phyloP scores from a whole-genome alignment of 208 protist genomes.

The Trypanosoma rangeli region DNA sequence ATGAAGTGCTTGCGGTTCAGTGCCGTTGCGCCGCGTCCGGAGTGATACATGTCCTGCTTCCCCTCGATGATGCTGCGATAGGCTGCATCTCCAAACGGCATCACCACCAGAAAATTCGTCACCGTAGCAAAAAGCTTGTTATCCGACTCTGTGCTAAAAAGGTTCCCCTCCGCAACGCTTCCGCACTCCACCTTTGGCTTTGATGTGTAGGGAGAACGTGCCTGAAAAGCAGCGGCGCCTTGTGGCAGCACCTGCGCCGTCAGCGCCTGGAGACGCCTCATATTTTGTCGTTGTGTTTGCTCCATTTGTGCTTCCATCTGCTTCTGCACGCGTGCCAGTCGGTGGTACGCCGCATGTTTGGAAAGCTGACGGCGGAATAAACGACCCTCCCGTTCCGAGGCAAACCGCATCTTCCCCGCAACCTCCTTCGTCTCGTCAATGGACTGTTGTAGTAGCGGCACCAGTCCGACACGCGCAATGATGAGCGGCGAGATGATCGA shows the following conservation, averaged over 20 bases:
- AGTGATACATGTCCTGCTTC: slow-evolving; percentile 44
- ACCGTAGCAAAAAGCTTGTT: slow-evolving; percentile 64
- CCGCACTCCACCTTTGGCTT: slow-evolving; percentile 12
- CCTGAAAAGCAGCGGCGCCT: slow-evolving; percentile 23
- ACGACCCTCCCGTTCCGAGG: slow-evolving; percentile 31
- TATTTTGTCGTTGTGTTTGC: slow-evolving; percentile 38
- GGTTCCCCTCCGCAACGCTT: slow-evolving; percentile 23
- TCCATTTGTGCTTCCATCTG: slow-evolving; percentile 49
- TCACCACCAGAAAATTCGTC: slow-evolving; percentile 67
- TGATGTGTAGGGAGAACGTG: slow-evolving; percentile 10
- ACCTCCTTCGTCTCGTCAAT: slow-evolving; percentile 69
- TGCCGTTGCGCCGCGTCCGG: slow-evolving; percentile 38
- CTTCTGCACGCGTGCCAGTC: slow-evolving; percentile 51
- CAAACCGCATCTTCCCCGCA: slow-evolving; percentile 52
- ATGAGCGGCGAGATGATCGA: slow-evolving; percentile 62
- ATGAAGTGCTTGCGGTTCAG: slow-evolving; percentile 69
- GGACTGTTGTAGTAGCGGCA: slow-evolving; percentile 53
- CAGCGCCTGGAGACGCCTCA: slow-evolving; percentile 41
- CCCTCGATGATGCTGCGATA: slow-evolving; percentile 78
- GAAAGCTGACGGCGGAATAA: slow-evolving; percentile 34
- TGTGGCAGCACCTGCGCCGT: slow-evolving; percentile 50
- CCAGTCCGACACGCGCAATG: slow-evolving; percentile 68
- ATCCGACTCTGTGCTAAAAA: slow-evolving; percentile 39
- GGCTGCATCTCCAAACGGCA: slow-evolving; percentile 82
- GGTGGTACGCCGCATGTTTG: slow-evolving; percentile 52